phyloP scores from a whole-genome alignment of 257 asterid species.

The Thymus quinquecostatus region DNA sequence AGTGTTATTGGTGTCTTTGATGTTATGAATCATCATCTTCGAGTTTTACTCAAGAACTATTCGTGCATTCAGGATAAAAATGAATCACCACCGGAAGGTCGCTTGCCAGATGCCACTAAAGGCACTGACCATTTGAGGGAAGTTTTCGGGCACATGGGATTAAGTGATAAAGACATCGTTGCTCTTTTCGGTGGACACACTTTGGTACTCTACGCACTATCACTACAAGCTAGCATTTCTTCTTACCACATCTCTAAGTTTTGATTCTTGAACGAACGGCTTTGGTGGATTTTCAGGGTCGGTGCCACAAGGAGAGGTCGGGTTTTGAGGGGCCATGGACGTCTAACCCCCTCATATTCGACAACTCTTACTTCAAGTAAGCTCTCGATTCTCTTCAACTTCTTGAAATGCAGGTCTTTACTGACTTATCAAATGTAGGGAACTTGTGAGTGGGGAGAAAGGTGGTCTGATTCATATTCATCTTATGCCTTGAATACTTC shows the following conservation, averaged over 20 bases:
- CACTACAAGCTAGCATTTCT: background rate
- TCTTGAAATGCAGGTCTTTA: too few relatives aligned
- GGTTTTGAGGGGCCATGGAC: constrained; percentile 67
- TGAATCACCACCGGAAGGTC: constrained; percentile 61
- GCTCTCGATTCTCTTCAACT: background rate
- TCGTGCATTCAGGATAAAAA: constrained; percentile 43
- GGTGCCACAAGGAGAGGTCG: constrained; percentile 60
- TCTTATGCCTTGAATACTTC: too few relatives aligned
- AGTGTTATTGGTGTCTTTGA: background rate
- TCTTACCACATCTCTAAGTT: constrained; percentile 6
- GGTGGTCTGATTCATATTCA: constrained; percentile 54
- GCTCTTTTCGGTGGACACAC: constrained; percentile 63
- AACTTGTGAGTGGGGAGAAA: constrained; percentile 64
- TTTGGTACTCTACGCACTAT: constrained; percentile 33
- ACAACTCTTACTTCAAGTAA: constrained; percentile 58
- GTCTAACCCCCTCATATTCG: constrained; percentile 55
- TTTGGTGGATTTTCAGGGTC: constrained; percentile 39
- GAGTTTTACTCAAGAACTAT: too few relatives aligned
- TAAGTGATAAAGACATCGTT: constrained; percentile 55
- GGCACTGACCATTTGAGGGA: constrained; percentile 59
- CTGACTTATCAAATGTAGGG: constrained; percentile 36
- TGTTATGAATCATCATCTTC: background rate
- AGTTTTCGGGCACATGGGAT: constrained; percentile 56
- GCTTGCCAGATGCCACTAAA: constrained; percentile 58
- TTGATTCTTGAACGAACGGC: background rate